A percentile compares a stretch with the other conserved stretches of the same genome.
Evolutionary conservation across 2,329 filamentous ascomycete species (phyloP).

Genomic region (Talaromyces sp.): DNA sequence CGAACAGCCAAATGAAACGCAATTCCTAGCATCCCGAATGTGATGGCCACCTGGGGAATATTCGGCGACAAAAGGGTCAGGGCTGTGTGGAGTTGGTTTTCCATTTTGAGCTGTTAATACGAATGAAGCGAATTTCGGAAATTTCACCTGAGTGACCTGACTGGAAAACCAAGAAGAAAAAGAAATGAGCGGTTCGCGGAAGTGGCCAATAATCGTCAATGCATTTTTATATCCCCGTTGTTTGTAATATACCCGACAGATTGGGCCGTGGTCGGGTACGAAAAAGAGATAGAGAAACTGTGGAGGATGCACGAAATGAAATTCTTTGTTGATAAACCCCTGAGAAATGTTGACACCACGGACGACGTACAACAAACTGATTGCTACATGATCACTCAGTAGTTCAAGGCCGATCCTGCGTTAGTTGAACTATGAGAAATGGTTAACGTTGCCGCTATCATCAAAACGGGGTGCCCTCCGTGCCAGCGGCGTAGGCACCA

Average conservation of each 20-base stretch:
- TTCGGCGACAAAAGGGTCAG: background rate
- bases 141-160: background rate
- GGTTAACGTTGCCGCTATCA: background rate
- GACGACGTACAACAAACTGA: background rate
- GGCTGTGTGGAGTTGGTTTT: background rate
- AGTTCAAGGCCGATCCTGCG: background rate
- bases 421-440: background rate
- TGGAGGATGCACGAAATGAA: background rate
- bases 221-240: background rate
- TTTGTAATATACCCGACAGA: background rate
- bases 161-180: background rate
- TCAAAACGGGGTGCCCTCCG: too few species aligned
- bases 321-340: background rate
- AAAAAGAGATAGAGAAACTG: background rate
- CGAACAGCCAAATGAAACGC: conserved; percentile 9
- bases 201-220: background rate
- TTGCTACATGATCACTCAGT: background rate
- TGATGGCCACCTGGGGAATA: background rate
- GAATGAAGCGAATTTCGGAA: background rate
- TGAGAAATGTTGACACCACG: background rate
- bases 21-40: background rate
- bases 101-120: background rate
- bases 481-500: too few species aligned
- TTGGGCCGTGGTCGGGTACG: background rate
- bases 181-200: background rate